A percentile compares a stretch with the other conserved stretches of the same genome.
Evolutionary conservation across 1,284 basidiomycete genomes (phyloP).

Genomic region (Tilletiaria anomala): DNA sequence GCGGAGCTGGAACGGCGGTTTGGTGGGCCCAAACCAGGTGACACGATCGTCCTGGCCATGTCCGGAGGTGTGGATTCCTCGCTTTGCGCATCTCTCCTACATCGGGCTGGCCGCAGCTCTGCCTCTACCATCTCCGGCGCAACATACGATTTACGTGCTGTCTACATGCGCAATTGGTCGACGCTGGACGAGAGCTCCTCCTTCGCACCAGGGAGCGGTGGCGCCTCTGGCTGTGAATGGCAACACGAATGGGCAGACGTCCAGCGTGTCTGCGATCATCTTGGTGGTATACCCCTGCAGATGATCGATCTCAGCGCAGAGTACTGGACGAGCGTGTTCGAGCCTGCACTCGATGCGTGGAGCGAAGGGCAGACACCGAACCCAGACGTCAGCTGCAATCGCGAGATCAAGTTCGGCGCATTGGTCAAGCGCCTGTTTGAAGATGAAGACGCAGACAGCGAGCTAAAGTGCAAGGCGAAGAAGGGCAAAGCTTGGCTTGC

Average conservation of each 20-base stretch:
- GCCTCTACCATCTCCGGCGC: not conserved
- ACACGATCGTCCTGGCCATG: not conserved
- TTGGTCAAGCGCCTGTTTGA: conserved; percentile 48
- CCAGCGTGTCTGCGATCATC: conserved; percentile 56
- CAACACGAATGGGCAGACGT: conserved; percentile 89
- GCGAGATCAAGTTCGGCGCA: conserved; percentile 88
- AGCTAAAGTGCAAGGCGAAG: not conserved
- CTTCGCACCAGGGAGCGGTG: conserved; percentile 34
- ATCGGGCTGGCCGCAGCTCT: no score
- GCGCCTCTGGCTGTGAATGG: conserved; percentile 65
- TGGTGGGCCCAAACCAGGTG: not conserved
- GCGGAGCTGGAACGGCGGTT: not conserved
- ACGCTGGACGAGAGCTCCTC: conserved; percentile 49
- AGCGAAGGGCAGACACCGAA: conserved; percentile 52
- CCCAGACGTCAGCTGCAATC: conserved; percentile 86
- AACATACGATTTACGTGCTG: not conserved
- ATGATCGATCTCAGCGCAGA: conserved; percentile 1
- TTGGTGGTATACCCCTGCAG: conserved; percentile 44
- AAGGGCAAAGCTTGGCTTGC: conserved; percentile 48
- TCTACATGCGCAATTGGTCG: conserved; percentile 6
- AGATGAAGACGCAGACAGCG: not conserved
- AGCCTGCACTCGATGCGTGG: conserved; percentile 29
- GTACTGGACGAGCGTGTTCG: conserved; percentile 34
- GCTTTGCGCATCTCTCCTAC: not conserved
- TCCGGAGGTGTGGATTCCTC: not conserved